Evolutionary conservation across 805 yeast species (phyloP), one percentile per base, ranked within the genome.

Genomic region (Ogataea siamensis): DNA sequence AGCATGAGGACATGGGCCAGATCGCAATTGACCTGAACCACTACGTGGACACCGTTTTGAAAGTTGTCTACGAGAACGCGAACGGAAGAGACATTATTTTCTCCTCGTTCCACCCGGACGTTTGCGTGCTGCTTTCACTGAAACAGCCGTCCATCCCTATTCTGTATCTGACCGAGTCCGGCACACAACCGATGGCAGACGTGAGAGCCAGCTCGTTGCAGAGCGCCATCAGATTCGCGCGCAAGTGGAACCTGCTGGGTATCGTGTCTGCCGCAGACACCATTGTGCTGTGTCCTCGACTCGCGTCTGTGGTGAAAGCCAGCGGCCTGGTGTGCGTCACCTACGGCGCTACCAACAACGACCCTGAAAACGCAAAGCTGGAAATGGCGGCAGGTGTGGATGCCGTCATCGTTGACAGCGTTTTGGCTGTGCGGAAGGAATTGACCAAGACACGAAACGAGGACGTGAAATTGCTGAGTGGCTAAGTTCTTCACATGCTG

Each of bases 391-490:
- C 94, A 3, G 98, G 98, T 7, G 96, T 91, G 9, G 98, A 91
- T 68, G 99, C 99, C 0, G 97, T 91, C n/a, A 91, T 91, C 63
- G 97, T 87, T 3, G 98, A 91, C 62, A 81, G 87, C 39, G 98
- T 91, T 2, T 69, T 89, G 54, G 96, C 96, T 0, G 94, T 89
- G n/a, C 72, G 95, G 56, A 83, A 83, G 51, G 96, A 86, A 6
- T 69, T 89, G 45, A 74, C 64, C 2, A 58, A 32, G 57, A 50
- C 11, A 53, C 40, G 6, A 37, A 45, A 37, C 34, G 27, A 23
- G 37, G 39, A 14, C 46, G 34, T 34, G 36, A 34, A 23, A 17
- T 29, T 30, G 45, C 32, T 31, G 9, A 30, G 34, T 28, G 39
- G 40, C 37, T 36, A 18, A 36, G 23, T 8, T 10, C 29, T 26